Percentiles rank a stretch among this genome's conserved stretches.
These are phyloP conservation scores for Peniophora sp. DNA, from an alignment of 1,284 basidiomycete genomes.

Conservation along the genomic window DNA sequence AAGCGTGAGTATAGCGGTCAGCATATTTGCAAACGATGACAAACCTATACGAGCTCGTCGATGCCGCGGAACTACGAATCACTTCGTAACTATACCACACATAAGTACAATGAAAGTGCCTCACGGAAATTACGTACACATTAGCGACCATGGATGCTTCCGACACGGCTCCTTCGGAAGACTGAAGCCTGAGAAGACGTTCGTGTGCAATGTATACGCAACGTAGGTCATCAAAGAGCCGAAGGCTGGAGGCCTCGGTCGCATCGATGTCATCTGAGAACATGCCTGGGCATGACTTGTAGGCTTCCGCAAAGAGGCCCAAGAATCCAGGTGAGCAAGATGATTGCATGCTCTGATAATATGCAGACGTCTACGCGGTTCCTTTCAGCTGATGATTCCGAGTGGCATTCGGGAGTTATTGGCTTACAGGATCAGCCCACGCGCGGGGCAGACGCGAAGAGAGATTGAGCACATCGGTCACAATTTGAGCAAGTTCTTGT, in stretches of 20 bases:
- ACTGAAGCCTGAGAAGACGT: conserved; percentile 32
- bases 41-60: conserved; percentile 33
- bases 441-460: conserved; percentile 16
- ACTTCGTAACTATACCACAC: conserved; percentile 33
- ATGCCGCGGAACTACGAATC: conserved; percentile 37
- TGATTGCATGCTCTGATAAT: conserved; percentile 16
- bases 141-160: conserved; percentile 50
- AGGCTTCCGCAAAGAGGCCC: conserved; percentile 31
- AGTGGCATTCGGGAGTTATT: background rate
- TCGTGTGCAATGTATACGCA: conserved; percentile 37
- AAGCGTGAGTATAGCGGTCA: background rate
- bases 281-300: conserved; percentile 26
- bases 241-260: conserved; percentile 11
- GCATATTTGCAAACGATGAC: background rate
- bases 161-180: conserved; percentile 37
- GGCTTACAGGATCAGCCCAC: conserved; percentile 20
- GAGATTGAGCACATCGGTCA: conserved; percentile 19
- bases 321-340: conserved; percentile 25
- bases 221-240: conserved; percentile 29
- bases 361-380: conserved; percentile 18
- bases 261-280: conserved; percentile 26
- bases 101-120: background rate
- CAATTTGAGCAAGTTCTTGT: conserved; percentile 11
- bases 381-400: background rate
- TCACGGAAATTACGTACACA: conserved; percentile 30